phyloP scores from a whole-genome alignment of 2,329 filamentous ascomycete genomes.

The Diaporthe longicolla region DNA sequence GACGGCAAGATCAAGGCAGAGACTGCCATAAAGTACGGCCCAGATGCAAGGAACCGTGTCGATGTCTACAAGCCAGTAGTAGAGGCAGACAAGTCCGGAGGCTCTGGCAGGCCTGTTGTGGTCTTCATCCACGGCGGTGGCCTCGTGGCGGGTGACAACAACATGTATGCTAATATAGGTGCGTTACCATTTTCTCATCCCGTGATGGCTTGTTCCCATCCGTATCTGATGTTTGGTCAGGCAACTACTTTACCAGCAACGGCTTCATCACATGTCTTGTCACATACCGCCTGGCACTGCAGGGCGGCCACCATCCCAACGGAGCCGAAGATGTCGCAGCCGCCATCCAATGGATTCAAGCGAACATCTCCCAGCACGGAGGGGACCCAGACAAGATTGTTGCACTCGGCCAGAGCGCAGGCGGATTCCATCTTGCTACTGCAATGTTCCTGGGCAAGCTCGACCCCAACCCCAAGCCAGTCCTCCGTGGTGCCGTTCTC shows the following conservation, averaged over 20 bases:
- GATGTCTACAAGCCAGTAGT: constrained; percentile 41
- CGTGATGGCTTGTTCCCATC: background rate
- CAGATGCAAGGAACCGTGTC: constrained; percentile 39
- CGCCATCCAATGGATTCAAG: constrained; percentile 44
- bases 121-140: constrained; percentile 46
- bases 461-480: constrained; percentile 28
- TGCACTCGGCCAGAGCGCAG: constrained; percentile 45
- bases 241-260: constrained; percentile 47
- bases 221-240: constrained; percentile 35
- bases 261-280: constrained; percentile 46
- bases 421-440: constrained; percentile 42
- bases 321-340: constrained; percentile 43
- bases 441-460: constrained; percentile 41
- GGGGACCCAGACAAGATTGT: constrained; percentile 43
- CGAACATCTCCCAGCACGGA: constrained; percentile 44
- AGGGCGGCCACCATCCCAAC: constrained; percentile 43
- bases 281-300: constrained; percentile 45
- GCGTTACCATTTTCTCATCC: background rate
- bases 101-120: constrained; percentile 38
- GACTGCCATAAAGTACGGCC: constrained; percentile 43
- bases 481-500: constrained; percentile 41
- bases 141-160: constrained; percentile 44
- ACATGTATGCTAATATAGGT: constrained; percentile 43
- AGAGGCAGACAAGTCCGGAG: constrained; percentile 20
- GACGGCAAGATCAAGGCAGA: constrained; percentile 34